Conservation (phyloP, 345 rosid genomes). For the Angophora floribunda region DNA sequence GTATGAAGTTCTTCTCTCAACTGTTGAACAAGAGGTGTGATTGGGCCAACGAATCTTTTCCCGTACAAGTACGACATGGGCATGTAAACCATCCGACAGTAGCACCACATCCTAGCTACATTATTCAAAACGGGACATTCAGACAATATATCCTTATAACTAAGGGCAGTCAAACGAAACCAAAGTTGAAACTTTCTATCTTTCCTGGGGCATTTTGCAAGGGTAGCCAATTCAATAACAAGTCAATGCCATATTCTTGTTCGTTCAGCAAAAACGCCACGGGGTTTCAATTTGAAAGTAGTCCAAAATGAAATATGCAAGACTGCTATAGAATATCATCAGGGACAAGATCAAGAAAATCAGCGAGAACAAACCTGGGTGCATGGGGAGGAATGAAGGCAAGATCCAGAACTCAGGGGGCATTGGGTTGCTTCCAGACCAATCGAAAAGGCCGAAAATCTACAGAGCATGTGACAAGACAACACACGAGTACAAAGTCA, state of each 20-base stretch:
- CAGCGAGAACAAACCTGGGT: constrained; percentile 4
- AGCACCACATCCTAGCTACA: constrained; percentile 30
- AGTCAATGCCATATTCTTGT: neutral
- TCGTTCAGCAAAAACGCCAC: neutral
- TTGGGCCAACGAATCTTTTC: constrained; percentile 24
- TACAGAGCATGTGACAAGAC: neutral
- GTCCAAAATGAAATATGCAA: neutral
- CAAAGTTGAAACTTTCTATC: neutral
- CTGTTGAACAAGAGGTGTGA: constrained; percentile 15
- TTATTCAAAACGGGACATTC: neutral
- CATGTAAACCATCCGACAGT: constrained; percentile 19
- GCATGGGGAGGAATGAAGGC: constrained; percentile 23
- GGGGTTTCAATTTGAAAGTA: neutral
- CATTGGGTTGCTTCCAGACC: constrained; percentile 17
- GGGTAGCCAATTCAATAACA: neutral
- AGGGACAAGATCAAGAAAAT: neutral
- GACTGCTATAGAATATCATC: neutral
- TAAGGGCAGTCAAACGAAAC: neutral
- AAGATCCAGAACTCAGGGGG: constrained; percentile 19
- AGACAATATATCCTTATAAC: neutral
- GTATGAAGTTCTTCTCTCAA: constrained; percentile 15
- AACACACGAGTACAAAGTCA: neutral
- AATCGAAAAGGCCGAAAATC: constrained; percentile 16
- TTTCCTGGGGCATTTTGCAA: neutral
- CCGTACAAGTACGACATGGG: constrained; percentile 23